phyloP scores from a whole-genome alignment of 306 rosid species.

The Lotus japonicus region DNA sequence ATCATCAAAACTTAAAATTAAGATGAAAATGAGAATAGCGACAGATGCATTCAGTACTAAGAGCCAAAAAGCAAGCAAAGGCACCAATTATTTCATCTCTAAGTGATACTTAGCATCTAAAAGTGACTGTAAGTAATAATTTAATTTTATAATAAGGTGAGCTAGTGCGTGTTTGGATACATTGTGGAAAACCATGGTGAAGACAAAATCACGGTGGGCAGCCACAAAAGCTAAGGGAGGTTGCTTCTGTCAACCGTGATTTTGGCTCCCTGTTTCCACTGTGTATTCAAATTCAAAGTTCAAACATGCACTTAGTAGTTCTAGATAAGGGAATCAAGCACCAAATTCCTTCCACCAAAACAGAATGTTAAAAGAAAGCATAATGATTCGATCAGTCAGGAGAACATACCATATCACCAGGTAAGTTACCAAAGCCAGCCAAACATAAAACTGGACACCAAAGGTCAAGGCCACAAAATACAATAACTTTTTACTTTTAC shows the following conservation, averaged over 20 bases:
- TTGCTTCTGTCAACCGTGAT: too few relatives aligned
- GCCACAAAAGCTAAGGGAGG: too few relatives aligned
- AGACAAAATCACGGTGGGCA: too few relatives aligned
- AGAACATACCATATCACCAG: constrained; percentile 87
- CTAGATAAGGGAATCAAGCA: background rate
- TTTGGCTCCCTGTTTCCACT: too few relatives aligned
- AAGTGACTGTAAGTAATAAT: background rate
- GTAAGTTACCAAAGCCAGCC: constrained; percentile 96
- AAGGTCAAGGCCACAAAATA: constrained; percentile 51
- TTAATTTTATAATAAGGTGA: background rate
- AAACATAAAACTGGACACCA: constrained; percentile 63
- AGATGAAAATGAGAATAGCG: background rate
- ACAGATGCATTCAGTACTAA: background rate
- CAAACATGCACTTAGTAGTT: background rate
- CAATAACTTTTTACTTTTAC: background rate
- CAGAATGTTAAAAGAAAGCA: constrained; percentile 12
- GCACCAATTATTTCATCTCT: background rate
- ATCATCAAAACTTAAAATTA: too few relatives aligned
- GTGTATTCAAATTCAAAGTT: too few relatives aligned
- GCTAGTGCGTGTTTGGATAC: background rate
- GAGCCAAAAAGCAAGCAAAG: constrained; percentile 10
- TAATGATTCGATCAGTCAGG: constrained; percentile 19
- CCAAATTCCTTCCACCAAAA: background rate
- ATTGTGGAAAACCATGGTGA: too few relatives aligned
- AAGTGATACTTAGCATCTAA: background rate